A percentile compares a stretch with the other conserved stretches of the same genome.
Conservation (phyloP, 139 green algal genomes). For the Chlamydomonas urium region DNA sequence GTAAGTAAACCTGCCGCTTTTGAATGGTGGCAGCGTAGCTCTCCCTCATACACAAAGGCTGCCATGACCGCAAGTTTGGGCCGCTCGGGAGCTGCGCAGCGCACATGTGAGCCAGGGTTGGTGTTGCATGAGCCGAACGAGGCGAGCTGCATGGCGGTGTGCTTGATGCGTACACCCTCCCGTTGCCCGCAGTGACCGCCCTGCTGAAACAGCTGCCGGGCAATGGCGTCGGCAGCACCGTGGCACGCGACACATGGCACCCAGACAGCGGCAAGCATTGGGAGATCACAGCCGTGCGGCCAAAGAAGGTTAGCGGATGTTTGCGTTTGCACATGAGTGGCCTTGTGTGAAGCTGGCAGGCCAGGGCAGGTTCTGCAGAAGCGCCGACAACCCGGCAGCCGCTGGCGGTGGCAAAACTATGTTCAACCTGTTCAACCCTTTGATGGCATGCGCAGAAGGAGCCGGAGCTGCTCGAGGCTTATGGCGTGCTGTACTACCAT, state of each 20-base stretch:
- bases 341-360: not conserved
- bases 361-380: not conserved
- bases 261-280: slow-evolving; percentile 14
- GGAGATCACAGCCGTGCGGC: slow-evolving; percentile 11
- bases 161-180: no score
- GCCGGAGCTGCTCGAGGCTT: not conserved
- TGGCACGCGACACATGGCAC: slow-evolving; percentile 25
- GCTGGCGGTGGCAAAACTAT: no score
- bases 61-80: no score
- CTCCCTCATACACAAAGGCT: no score
- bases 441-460: not conserved
- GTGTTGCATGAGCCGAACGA: no score
- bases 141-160: no score
- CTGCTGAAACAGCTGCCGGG: slow-evolving; percentile 15
- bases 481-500: not conserved
- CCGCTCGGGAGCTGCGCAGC: no score
- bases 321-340: not conserved
- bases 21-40: no score
- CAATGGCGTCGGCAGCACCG: slow-evolving; percentile 15
- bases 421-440: no score
- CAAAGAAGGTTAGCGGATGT: not conserved
- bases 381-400: no score
- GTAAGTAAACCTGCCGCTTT: no score
- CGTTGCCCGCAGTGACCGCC: slow-evolving; percentile 20
- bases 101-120: no score